phyloP scores from a whole-genome alignment of 306 rosid species.

The Cicer bijugum region DNA sequence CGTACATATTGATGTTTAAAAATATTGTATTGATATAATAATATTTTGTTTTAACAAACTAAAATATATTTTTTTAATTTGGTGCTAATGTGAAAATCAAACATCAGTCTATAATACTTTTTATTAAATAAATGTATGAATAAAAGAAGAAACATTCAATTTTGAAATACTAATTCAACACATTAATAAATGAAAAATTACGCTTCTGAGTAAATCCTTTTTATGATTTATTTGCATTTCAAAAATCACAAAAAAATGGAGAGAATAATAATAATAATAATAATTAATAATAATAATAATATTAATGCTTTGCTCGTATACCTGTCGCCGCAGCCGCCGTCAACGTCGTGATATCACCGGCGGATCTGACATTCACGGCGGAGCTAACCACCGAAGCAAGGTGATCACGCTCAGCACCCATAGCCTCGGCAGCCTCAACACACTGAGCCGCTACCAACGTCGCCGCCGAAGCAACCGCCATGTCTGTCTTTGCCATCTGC shows the following conservation, averaged over 20 bases:
- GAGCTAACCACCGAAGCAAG: slow-evolving; percentile 83
- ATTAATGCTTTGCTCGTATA: not conserved
- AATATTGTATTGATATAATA: too few species aligned
- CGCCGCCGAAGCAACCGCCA: slow-evolving; percentile 95
- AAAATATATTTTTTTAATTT: too few species aligned
- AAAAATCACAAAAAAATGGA: not conserved
- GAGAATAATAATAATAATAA: not conserved
- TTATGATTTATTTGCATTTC: not conserved
- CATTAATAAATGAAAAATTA: not conserved
- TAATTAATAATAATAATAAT: not conserved
- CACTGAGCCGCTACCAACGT: slow-evolving; percentile 92
- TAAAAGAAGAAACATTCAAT: too few species aligned
- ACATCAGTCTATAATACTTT: too few species aligned
- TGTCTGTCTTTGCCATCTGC: slow-evolving; percentile 76
- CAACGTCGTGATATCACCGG: slow-evolving; percentile 81
- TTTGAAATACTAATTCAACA: not conserved
- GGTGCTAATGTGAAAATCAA: too few species aligned
- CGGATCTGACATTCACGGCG: slow-evolving; percentile 88
- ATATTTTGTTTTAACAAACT: too few species aligned
- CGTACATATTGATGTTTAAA: too few species aligned
- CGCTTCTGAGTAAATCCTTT: not conserved
- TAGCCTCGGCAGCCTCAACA: slow-evolving; percentile 93
- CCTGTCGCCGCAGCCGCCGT: slow-evolving; percentile 95
- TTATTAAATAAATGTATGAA: too few species aligned
- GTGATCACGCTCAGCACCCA: slow-evolving; percentile 97